Evolutionary conservation across 2,329 filamentous ascomycete genomes (phyloP).

Genomic region (Ophiosphaerella korrae): DNA sequence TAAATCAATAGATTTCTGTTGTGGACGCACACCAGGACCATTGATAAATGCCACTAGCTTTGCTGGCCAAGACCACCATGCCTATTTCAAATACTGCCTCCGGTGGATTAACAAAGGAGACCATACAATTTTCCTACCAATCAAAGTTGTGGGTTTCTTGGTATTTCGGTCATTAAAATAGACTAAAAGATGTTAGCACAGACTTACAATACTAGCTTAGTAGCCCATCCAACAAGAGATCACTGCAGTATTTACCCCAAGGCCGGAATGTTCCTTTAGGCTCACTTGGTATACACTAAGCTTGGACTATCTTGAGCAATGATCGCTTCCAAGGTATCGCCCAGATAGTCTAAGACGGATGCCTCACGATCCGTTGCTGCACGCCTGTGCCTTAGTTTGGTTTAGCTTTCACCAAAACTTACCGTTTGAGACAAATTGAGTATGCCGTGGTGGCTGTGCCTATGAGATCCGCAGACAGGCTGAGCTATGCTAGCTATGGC

Average conservation of each 20-base stretch:
- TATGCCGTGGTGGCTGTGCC: conserved; percentile 18
- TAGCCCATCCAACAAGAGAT: conserved; percentile 1
- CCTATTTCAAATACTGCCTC: conserved; percentile 13
- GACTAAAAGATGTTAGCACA: background rate
- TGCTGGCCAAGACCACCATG: conserved; percentile 20
- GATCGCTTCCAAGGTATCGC: conserved; percentile 36
- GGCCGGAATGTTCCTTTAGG: conserved; percentile 5
- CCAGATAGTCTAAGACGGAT: conserved; percentile 32
- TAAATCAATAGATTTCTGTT: conserved; percentile 16
- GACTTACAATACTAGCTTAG: conserved; percentile 1
- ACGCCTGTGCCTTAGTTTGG: conserved; percentile 1
- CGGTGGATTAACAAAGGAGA: background rate
- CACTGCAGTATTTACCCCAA: too few species aligned
- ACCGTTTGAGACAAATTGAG: conserved; percentile 6
- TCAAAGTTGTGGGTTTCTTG: conserved; percentile 7
- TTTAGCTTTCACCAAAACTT: conserved; percentile 12
- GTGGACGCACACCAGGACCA: conserved; percentile 14
- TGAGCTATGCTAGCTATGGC: background rate
- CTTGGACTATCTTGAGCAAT: conserved; percentile 10
- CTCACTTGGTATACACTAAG: conserved; percentile 6
- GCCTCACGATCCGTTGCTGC: conserved; percentile 22
- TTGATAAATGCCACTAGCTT: conserved; percentile 7
- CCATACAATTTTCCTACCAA: background rate
- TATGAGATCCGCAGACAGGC: background rate
- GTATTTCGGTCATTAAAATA: conserved; percentile 2